Conservation (phyloP, 768 basidiomycete genomes). For the Hemileccinum rubropunctum region DNA sequence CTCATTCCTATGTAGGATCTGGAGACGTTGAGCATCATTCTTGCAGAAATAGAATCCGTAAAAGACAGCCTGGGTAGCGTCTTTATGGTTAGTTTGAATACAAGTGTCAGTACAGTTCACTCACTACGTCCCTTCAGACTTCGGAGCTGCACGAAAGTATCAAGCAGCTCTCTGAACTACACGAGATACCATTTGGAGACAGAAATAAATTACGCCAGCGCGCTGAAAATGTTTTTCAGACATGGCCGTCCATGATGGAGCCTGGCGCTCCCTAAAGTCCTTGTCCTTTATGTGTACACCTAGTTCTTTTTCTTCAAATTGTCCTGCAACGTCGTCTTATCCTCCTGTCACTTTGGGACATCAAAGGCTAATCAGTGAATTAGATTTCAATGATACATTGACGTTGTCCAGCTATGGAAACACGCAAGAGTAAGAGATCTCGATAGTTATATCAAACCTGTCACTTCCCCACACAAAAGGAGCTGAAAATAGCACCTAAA, state of each 20-base stretch:
- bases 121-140: slow-evolving; percentile 11
- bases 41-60: slow-evolving; percentile 31
- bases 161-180: slow-evolving; percentile 24
- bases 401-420: not conserved
- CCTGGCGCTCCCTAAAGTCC: not conserved
- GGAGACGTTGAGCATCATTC: slow-evolving; percentile 24
- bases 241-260: slow-evolving; percentile 13
- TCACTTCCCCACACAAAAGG: slow-evolving; percentile 89
- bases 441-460: not conserved
- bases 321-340: not conserved
- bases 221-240: slow-evolving; percentile 12
- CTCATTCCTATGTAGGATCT: slow-evolving; percentile 19
- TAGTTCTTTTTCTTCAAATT: not conserved
- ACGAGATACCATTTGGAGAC: slow-evolving; percentile 32
- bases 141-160: slow-evolving; percentile 18
- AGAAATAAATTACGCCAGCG: slow-evolving; percentile 24
- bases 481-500: slow-evolving; percentile 75
- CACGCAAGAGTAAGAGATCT: not conserved
- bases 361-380: not conserved
- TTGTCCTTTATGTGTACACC: slow-evolving; percentile 7
- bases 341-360: not conserved
- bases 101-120: not conserved
- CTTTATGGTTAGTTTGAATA: slow-evolving; percentile 15
- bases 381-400: slow-evolving; percentile 4
- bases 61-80: slow-evolving; percentile 10